A percentile compares a stretch with the other conserved stretches of the same genome.
phyloP scores from a whole-genome alignment of 345 rosid species.

The Brassica nigra region DNA sequence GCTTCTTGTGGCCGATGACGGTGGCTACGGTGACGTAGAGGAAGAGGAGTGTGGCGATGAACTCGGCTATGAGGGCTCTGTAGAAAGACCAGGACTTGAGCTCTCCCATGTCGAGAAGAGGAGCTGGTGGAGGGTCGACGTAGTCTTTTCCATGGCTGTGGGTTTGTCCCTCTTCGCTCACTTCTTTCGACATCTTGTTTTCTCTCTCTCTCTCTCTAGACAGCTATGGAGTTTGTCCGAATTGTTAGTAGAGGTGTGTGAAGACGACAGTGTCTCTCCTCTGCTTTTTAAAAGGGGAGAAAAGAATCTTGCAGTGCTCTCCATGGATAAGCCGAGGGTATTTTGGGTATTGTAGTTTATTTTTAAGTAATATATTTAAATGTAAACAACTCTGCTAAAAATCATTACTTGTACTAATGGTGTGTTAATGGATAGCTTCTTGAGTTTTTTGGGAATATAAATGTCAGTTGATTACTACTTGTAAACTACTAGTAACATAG shows the following conservation, averaged over 20 bases:
- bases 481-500: background rate
- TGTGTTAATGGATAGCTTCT: slow-evolving; percentile 22
- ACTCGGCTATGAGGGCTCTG: slow-evolving; percentile 95
- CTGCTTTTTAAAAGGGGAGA: slow-evolving; percentile 31
- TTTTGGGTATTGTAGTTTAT: slow-evolving; percentile 38
- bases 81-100: slow-evolving; percentile 83
- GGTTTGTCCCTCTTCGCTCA: slow-evolving; percentile 67
- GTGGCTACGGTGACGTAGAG: slow-evolving; percentile 82
- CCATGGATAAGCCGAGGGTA: slow-evolving; percentile 52
- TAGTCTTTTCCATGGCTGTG: slow-evolving; percentile 72
- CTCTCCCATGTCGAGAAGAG: slow-evolving; percentile 63
- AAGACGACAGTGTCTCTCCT: slow-evolving; percentile 31
- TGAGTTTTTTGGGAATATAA: slow-evolving; percentile 19
- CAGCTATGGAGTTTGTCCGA: slow-evolving; percentile 11
- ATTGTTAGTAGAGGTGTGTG: background rate
- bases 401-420: slow-evolving; percentile 31
- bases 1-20: slow-evolving; percentile 76
- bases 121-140: slow-evolving; percentile 98
- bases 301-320: background rate
- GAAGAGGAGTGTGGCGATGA: slow-evolving; percentile 90
- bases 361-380: background rate
- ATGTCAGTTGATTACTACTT: slow-evolving; percentile 21
- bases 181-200: slow-evolving; percentile 72
- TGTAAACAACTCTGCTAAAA: background rate
- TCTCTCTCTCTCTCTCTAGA: background rate